Evolutionary conservation across 345 rosid species (phyloP), one percentile per base, ranked within the genome.

Genomic region (Eucalyptus brandiana): DNA sequence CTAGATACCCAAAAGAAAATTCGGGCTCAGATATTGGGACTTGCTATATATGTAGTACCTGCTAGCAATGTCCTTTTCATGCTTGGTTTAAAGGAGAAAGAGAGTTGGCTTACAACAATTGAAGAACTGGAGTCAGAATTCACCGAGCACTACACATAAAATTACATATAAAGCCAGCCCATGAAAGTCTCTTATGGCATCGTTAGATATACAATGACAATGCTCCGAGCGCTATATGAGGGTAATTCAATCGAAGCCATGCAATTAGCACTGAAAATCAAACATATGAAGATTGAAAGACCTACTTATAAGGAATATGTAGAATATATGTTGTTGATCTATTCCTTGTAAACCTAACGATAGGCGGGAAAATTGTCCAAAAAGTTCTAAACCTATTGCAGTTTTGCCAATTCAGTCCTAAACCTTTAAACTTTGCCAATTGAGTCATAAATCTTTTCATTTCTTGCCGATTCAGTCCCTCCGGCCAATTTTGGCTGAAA

Each of bases 391-490:
- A 48, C 6, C 6, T 48, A 12, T 48, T 48, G 50, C 5, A 48
- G 15, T 12, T 48, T 48, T 48, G 6, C 2, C 15, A 12, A 48
- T 48, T 48, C 5, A 48, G 2, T 48, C 1, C 0, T 48, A 48
- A 48, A 12, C 14, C 5, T 48, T 48, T 48, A 1, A 48, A 48
- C 0, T 12, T 48, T 48, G 5, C 5, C 6, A 48, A 48, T 48
- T 48, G 1, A 48, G 15, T 48, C 0, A 0, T 48, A 48, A 48
- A 48, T 2, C 1, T 48, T 48, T 48, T 48, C 50, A 48, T 6
- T 48, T 48, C 14, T 48, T 48, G 15, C 15, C 50, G 6, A 48
- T 48, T 48, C 2, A 48, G 2, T 48, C 50, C 15, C 4, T 48
- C 50, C 6, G 6, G 6, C 50, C 15, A 48, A 48, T 48, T 48